These are phyloP conservation scores for Acorus calamus DNA, from an alignment of 106 monocot species.

Conservation along the genomic window DNA sequence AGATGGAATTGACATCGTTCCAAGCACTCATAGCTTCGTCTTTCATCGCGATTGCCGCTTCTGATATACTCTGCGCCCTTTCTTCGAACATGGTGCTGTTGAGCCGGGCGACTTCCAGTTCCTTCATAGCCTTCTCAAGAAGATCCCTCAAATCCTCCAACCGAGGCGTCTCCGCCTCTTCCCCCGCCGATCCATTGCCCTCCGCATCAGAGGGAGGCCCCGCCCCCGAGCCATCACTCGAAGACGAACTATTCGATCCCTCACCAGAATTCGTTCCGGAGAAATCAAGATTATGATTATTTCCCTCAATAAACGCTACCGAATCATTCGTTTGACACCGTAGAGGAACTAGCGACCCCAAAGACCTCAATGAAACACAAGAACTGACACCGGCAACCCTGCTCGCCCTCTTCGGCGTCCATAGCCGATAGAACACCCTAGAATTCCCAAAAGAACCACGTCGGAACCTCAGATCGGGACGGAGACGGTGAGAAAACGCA, in stretches of 20 bases:
- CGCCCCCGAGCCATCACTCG: slow-evolving; percentile 6
- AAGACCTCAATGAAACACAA: no score
- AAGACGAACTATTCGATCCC: neutral
- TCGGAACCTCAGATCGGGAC: no score
- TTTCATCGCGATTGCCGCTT: slow-evolving; percentile 73
- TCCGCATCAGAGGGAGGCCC: slow-evolving; percentile 11
- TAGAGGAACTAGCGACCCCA: no score
- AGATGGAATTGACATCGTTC: slow-evolving; percentile 41
- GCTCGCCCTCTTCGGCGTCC: no score
- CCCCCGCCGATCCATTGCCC: slow-evolving; percentile 23
- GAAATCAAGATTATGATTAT: slow-evolving; percentile 21
- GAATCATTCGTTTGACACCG: no score
- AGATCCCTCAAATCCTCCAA: slow-evolving; percentile 50
- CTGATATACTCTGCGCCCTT: slow-evolving; percentile 81
- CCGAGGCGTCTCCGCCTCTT: slow-evolving; percentile 27
- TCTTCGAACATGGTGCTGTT: slow-evolving; percentile 93
- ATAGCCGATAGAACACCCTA: no score
- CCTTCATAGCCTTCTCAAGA: slow-evolving; percentile 60
- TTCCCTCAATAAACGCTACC: slow-evolving; percentile 4
- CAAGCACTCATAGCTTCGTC: slow-evolving; percentile 72
- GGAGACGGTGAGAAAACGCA: no score
- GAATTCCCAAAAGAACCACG: no score
- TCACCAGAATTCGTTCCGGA: slow-evolving; percentile 7
- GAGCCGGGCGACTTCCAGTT: slow-evolving; percentile 67
- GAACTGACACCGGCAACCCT: no score